Conservation (phyloP, 768 basidiomycete species). For the Serpula lacrymans region DNA sequence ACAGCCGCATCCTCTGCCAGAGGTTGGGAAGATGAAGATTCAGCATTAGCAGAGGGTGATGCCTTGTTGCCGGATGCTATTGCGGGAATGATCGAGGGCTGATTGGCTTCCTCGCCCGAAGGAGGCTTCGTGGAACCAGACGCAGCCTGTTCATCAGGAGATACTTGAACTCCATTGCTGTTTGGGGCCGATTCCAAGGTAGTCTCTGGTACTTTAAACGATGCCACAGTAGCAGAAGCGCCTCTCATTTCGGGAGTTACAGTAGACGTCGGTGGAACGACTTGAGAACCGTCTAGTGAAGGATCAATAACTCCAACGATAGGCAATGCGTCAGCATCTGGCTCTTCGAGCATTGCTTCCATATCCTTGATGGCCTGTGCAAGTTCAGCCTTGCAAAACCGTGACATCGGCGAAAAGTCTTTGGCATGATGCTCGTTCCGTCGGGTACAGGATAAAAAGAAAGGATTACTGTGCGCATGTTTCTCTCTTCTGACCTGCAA, state of each 20-base stretch:
- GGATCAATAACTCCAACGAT: conserved; percentile 26
- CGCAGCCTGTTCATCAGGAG: too few relatives aligned
- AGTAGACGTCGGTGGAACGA: neutral
- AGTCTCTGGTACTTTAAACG: too few relatives aligned
- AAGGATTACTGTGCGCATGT: conserved; percentile 63
- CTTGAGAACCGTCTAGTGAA: conserved; percentile 17
- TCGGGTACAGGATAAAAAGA: conserved; percentile 69
- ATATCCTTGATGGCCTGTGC: conserved; percentile 64
- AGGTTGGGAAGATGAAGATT: too few relatives aligned
- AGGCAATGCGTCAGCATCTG: conserved; percentile 25
- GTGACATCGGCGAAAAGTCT: conserved; percentile 77
- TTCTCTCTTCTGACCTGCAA: conserved; percentile 54
- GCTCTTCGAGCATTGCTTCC: conserved; percentile 45
- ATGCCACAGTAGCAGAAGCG: too few relatives aligned
- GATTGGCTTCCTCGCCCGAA: too few relatives aligned
- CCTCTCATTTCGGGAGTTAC: conserved; percentile 6
- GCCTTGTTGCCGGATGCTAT: too few relatives aligned
- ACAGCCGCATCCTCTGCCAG: too few relatives aligned
- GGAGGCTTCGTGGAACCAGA: too few relatives aligned
- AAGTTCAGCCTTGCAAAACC: conserved; percentile 67
- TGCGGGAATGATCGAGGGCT: too few relatives aligned
- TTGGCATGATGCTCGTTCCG: conserved; percentile 64
- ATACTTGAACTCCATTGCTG: too few relatives aligned
- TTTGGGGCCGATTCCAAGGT: too few relatives aligned
- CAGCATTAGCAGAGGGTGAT: too few relatives aligned